Evolutionary conservation across 352 stramenopile genomes (phyloP), one percentile per base, ranked within the genome.

Genomic region (Phytopythium mirpurense): DNA sequence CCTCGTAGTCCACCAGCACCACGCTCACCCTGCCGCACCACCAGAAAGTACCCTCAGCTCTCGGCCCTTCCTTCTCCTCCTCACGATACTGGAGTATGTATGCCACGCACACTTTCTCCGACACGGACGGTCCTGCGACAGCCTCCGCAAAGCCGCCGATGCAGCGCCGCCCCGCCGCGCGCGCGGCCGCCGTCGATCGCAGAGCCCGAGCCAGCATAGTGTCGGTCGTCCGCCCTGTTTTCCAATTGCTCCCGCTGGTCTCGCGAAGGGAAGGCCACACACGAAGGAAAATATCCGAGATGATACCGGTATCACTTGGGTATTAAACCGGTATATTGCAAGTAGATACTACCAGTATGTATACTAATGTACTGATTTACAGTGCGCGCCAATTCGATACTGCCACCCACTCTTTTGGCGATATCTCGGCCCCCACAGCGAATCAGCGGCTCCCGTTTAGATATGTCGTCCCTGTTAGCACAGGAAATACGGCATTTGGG

Each of bases 1-100:
- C 85, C 52, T 93, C 82, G 54, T 78, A 95, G 75, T 95, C 83
- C 50, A 95, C 72, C 6, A 95, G 78, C 57, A 83, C 74, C 27
- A 95, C 82, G 57, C 88, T 92, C 40, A 93, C 83, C 16, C 83
- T 93, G 60, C 3, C 44, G 32, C 27, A 59, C 40, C 26, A 48
- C 26, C 24, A 56, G 29, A 54, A 31, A 3, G 36, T 10, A 4
- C 14, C 3, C 6, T 51, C 29, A 49, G 42, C 21, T 51, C 29
- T 32, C 21, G 7, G 3, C 14, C 24, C 9, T 15, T 36, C 21
- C 9, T 16, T 32, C 32, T 16, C n/a, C 18, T 19, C 42, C 23
- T 34, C 15, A 44, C 5, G 1, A 6, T n/a, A n/a, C n/a, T n/a
- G n/a, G n/a, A n/a, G n/a, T n/a, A n/a, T n/a, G n/a, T n/a, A n/a